phyloP scores from a whole-genome alignment of 805 yeast genomes.

The Kodamaea fukazawae region DNA sequence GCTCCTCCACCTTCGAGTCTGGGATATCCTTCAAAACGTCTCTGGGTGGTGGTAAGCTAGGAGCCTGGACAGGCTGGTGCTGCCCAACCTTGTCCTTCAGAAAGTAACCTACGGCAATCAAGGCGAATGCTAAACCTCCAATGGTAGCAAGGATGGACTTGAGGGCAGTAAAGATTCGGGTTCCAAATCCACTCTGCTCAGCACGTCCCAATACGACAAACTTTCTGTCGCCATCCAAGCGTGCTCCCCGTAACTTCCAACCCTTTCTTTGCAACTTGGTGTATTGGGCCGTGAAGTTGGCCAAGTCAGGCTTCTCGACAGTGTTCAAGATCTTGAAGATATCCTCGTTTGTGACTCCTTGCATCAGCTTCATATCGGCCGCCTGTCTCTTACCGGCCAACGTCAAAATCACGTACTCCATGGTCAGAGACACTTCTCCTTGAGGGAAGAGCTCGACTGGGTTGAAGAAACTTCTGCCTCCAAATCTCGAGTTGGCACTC shows the following conservation, averaged over 20 bases:
- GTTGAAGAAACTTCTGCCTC: constrained; percentile 46
- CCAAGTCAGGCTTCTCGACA: constrained; percentile 35
- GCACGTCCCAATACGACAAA: constrained; percentile 11
- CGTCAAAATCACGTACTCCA: constrained; percentile 30
- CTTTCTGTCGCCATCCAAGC: constrained; percentile 18
- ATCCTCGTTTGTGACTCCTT: constrained; percentile 38
- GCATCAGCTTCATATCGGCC: constrained; percentile 40
- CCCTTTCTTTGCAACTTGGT: constrained; percentile 42
- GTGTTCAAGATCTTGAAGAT: constrained; percentile 38
- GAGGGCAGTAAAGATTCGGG: constrained; percentile 11
- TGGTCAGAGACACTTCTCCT: background rate
- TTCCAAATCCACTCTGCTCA: background rate
- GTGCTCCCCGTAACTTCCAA: constrained; percentile 59
- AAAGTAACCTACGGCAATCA: constrained; percentile 6
- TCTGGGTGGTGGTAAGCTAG: background rate
- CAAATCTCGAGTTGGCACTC: constrained; percentile 33
- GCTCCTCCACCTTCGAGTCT: background rate
- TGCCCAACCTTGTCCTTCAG: constrained; percentile 14
- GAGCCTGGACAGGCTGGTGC: background rate
- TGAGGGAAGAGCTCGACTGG: constrained; percentile 28
- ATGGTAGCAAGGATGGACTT: constrained; percentile 25
- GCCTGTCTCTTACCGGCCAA: constrained; percentile 33
- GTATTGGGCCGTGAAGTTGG: constrained; percentile 31
- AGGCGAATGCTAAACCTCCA: constrained; percentile 21
- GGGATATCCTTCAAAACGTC: constrained; percentile 1